phyloP scores from a whole-genome alignment of 2,329 filamentous ascomycete genomes.

The Ophiocordyceps camponoti-floridani region DNA sequence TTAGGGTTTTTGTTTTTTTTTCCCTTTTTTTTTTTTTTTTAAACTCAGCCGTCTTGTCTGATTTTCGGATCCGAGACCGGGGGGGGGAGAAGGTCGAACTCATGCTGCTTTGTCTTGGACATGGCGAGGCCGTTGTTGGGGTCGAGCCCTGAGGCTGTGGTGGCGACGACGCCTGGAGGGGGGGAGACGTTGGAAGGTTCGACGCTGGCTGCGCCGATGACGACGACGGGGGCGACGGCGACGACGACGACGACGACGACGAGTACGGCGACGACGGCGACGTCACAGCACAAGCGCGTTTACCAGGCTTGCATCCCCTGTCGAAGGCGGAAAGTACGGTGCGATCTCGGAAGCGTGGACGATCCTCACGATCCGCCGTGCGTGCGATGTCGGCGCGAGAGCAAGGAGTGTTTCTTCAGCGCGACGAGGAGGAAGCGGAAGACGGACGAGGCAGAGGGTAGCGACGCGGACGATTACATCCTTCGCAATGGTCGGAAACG shows the following conservation, averaged over 20 bases:
- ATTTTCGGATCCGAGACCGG: not conserved
- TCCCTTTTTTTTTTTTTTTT: not conserved
- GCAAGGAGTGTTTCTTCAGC: slow-evolving; percentile 94
- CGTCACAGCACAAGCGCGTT: slow-evolving; percentile 37
- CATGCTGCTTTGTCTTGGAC: not conserved
- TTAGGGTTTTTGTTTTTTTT: not conserved
- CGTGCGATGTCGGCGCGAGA: slow-evolving; percentile 81
- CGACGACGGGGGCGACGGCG: not conserved
- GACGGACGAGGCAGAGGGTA: slow-evolving; percentile 37
- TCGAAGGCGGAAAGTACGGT: slow-evolving; percentile 42
- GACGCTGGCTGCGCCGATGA: not conserved
- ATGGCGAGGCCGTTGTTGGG: not conserved
- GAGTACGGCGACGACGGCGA: not conserved
- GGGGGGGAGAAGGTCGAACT: not conserved
- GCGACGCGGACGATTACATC: slow-evolving; percentile 46
- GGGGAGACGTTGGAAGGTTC: not conserved
- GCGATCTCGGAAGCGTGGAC: slow-evolving; percentile 60
- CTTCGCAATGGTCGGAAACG: slow-evolving; percentile 59
- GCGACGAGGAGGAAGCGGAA: slow-evolving; percentile 87
- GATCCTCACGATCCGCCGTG: slow-evolving; percentile 89
- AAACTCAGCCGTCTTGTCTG: too few species aligned
- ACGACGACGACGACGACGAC: not conserved
- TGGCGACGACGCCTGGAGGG: not conserved
- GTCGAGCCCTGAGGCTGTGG: not conserved
- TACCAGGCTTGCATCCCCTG: slow-evolving; percentile 48